Conservation (phyloP, 192 early-diverging fungal species). For the Coemansia sp. region DNA sequence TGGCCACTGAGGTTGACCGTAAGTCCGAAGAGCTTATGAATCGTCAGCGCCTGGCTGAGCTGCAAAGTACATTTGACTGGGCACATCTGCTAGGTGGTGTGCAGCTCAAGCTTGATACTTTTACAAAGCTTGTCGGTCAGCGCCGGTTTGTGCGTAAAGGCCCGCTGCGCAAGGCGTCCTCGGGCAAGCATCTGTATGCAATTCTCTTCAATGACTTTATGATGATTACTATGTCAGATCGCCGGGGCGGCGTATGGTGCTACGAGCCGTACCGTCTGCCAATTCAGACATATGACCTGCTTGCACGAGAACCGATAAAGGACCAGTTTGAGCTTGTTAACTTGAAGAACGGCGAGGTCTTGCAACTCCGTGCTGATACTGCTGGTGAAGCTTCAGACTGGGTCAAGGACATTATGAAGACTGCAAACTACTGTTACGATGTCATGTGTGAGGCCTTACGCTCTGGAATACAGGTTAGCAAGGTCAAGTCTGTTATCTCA, state of each 20-base stretch:
- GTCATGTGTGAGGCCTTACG: conserved; percentile 50
- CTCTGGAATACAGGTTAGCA: conserved; percentile 54
- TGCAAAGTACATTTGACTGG: conserved; percentile 54
- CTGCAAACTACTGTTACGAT: conserved; percentile 48
- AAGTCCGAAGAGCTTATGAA: conserved; percentile 54
- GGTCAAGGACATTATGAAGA: conserved; percentile 51
- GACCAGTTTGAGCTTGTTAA: conserved; percentile 56
- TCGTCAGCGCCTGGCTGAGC: conserved; percentile 45
- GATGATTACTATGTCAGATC: conserved; percentile 53
- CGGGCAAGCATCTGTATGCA: conserved; percentile 50
- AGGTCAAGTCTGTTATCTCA: conserved; percentile 54
- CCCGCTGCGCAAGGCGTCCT: conserved; percentile 50
- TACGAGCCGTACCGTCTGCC: conserved; percentile 53
- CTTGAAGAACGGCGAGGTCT: conserved; percentile 45
- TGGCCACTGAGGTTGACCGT: conserved; percentile 52
- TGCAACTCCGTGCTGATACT: conserved; percentile 50
- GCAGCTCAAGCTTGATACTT: conserved; percentile 50
- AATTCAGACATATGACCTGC: conserved; percentile 50
- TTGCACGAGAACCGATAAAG: conserved; percentile 48
- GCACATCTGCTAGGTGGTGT: conserved; percentile 49
- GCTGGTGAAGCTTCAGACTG: conserved; percentile 40
- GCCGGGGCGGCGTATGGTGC: conserved; percentile 47
- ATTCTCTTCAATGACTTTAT: conserved; percentile 57
- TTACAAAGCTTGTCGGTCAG: conserved; percentile 50
- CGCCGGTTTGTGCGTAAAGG: conserved; percentile 56